Percentiles rank a stretch among this genome's conserved stretches.
phyloP scores from a whole-genome alignment of 331 rosid species.

The Phaseolus coccineus region DNA sequence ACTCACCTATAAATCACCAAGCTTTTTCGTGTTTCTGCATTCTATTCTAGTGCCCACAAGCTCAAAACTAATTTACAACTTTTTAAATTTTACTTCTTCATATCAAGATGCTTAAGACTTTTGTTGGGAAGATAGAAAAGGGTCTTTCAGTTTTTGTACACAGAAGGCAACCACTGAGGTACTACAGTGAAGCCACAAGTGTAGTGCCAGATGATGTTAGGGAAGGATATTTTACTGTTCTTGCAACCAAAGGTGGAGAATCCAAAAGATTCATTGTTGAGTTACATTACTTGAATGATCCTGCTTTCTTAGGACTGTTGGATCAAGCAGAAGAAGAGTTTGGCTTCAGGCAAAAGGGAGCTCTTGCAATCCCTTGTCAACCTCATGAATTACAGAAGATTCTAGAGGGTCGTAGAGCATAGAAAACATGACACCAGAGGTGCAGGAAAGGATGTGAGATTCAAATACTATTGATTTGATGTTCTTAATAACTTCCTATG shows the following conservation, averaged over 20 bases:
- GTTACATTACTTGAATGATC: conserved; percentile 32
- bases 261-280: conserved; percentile 18
- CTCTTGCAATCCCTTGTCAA: background rate
- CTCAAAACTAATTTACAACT: background rate
- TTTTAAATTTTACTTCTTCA: background rate
- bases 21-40: background rate
- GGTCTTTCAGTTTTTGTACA: background rate
- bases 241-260: conserved; percentile 11
- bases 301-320: conserved; percentile 27
- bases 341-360: background rate
- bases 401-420: background rate
- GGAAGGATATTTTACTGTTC: background rate
- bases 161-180: background rate
- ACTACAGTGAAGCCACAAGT: background rate
- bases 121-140: background rate
- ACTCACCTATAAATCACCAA: background rate
- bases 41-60: background rate
- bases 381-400: conserved; percentile 18
- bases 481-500: background rate
- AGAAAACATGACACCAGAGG: background rate
- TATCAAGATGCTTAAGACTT: background rate
- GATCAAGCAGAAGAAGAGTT: conserved; percentile 39
- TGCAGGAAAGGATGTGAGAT: background rate
- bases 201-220: conserved; percentile 29
- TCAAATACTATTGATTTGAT: background rate